Evolutionary conservation across 768 basidiomycete genomes (phyloP).

Genomic region (Kwoniella dendrophila): DNA sequence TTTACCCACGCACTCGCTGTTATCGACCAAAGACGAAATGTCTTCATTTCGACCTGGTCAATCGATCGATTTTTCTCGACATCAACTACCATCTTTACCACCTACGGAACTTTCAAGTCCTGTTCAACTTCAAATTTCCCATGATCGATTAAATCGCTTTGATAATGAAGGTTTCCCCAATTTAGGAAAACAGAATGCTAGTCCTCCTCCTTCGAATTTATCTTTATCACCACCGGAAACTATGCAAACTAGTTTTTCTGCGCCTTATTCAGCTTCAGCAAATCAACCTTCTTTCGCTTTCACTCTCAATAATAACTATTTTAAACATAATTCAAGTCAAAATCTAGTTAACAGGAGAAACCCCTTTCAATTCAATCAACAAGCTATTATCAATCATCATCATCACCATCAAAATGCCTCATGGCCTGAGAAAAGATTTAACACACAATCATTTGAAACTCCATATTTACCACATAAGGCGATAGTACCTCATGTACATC

Average conservation of each 20-base stretch:
- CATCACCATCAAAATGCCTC: not conserved
- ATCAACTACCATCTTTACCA: not conserved
- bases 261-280: constrained; percentile 1
- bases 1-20: too few species aligned
- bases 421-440: constrained; percentile 7
- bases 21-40: not conserved
- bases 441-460: constrained; percentile 1
- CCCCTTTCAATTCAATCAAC: not conserved
- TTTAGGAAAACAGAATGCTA: not conserved
- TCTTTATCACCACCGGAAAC: not conserved
- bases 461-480: not conserved
- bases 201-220: not conserved
- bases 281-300: not conserved
- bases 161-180: not conserved
- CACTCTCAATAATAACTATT: too few species aligned
- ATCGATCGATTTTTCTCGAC: constrained; percentile 3
- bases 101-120: not conserved
- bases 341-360: not conserved
- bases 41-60: not conserved
- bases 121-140: not conserved
- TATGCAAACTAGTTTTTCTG: constrained; percentile 1
- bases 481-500: not conserved
- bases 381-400: too few species aligned
- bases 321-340: too few species aligned
- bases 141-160: not conserved